Conservation (phyloP, 2,329 filamentous ascomycete species). For the Fusarium globosum region DNA sequence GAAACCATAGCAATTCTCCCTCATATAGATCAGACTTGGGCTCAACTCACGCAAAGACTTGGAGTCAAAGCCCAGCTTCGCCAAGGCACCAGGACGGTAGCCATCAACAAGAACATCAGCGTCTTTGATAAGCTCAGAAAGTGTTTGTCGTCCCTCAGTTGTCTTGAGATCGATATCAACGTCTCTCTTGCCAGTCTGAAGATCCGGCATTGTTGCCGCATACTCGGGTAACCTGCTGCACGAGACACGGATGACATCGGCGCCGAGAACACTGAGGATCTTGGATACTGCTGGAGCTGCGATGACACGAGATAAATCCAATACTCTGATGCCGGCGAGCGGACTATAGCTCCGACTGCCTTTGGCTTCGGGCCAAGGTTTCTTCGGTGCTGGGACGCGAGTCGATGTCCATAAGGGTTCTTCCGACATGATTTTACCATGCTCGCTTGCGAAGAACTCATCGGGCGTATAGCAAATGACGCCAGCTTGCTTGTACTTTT, state of each 20-base stretch:
- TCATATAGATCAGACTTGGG: not conserved
- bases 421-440: not conserved
- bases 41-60: not conserved
- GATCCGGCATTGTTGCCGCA: not conserved
- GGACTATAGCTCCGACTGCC: not conserved
- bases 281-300: not conserved
- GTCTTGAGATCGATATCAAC: not conserved
- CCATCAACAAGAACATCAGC: not conserved
- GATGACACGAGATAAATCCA: not conserved
- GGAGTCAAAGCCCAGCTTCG: not conserved
- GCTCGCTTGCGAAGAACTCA: not conserved
- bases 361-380: not conserved
- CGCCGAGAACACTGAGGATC: not conserved
- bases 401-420: not conserved
- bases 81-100: not conserved
- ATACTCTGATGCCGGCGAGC: not conserved
- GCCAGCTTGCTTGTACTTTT: not conserved
- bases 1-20: not conserved
- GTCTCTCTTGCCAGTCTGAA: not conserved
- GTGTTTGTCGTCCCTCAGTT: not conserved
- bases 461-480: not conserved
- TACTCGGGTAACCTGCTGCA: not conserved
- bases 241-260: not conserved
- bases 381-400: not conserved
- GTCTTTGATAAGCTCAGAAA: not conserved